phyloP scores from a whole-genome alignment of 495 filamentous ascomycete species.

The Xylaria scruposa region DNA sequence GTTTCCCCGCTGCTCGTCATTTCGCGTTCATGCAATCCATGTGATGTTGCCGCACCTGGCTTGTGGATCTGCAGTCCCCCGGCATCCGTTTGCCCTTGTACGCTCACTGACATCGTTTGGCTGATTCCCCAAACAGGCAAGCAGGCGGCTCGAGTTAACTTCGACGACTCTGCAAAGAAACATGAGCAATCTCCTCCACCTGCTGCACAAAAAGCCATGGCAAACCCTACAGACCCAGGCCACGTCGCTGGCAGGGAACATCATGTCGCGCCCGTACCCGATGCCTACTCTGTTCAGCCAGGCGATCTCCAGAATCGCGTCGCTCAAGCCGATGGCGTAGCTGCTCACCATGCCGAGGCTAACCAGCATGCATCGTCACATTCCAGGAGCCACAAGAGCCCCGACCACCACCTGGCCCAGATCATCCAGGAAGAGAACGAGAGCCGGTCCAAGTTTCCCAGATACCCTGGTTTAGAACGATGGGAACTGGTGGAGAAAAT shows the following conservation, averaged over 20 bases:
- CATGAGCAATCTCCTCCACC: constrained; percentile 64
- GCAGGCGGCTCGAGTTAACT: constrained; percentile 81
- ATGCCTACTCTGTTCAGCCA: constrained; percentile 64
- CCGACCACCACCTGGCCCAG: constrained; percentile 73
- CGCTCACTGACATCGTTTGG: constrained; percentile 40
- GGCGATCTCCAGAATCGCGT: constrained; percentile 66
- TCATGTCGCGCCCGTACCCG: constrained; percentile 35
- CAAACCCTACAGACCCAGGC: constrained; percentile 55
- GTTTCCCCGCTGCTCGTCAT: constrained; percentile 15
- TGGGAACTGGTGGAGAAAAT: constrained; percentile 95
- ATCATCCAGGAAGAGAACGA: constrained; percentile 91
- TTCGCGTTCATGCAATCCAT: constrained; percentile 11
- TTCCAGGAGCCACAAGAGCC: constrained; percentile 58
- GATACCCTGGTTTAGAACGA: constrained; percentile 89
- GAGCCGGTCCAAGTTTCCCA: constrained; percentile 82
- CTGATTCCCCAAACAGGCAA: constrained; percentile 59
- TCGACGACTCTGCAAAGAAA: constrained; percentile 58
- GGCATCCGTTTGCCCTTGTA: constrained; percentile 16
- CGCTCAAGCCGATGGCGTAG: constrained; percentile 66
- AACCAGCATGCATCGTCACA: constrained; percentile 39
- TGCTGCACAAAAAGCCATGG: constrained; percentile 53
- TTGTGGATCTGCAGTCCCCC: constrained; percentile 24
- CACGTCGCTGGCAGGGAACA: constrained; percentile 51
- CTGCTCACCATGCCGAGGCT: constrained; percentile 58
- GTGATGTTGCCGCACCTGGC: constrained; percentile 3